phyloP scores from a whole-genome alignment of 257 asterid species.

The Fraxinus anomala region DNA sequence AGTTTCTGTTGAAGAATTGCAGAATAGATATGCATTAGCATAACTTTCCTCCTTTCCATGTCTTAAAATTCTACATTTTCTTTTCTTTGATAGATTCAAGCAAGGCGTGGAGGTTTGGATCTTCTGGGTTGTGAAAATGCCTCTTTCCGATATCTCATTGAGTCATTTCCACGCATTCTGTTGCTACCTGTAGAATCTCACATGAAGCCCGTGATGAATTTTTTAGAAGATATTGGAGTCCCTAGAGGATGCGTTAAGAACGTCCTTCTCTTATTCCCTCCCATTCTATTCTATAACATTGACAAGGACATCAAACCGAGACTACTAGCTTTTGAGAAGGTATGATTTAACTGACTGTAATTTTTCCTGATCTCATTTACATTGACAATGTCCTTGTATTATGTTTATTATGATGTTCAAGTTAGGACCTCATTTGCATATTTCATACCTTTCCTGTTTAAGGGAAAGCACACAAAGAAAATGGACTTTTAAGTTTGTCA shows the following conservation, averaged over 20 bases:
- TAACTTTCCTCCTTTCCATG: not conserved
- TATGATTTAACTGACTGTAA: slow-evolving; percentile 25
- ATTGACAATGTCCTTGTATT: not conserved
- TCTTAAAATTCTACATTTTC: slow-evolving; percentile 1
- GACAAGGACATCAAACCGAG: slow-evolving; percentile 75
- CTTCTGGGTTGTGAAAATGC: slow-evolving; percentile 58
- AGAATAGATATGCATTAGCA: not conserved
- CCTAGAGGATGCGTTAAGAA: slow-evolving; percentile 50
- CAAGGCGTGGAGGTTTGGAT: slow-evolving; percentile 91
- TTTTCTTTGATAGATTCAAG: slow-evolving; percentile 63
- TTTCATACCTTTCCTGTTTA: not conserved
- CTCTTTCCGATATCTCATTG: slow-evolving; percentile 70
- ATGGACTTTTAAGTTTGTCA: not conserved
- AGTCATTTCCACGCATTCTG: slow-evolving; percentile 86
- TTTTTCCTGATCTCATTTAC: not conserved
- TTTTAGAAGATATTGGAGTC: slow-evolving; percentile 68
- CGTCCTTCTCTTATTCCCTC: slow-evolving; percentile 70
- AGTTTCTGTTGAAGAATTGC: slow-evolving; percentile 5
- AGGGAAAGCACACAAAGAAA: not conserved
- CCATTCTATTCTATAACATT: slow-evolving; percentile 61
- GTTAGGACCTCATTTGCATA: not conserved
- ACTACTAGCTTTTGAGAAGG: slow-evolving; percentile 59
- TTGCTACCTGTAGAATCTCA: slow-evolving; percentile 57
- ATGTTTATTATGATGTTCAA: slow-evolving; percentile 3
- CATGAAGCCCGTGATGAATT: slow-evolving; percentile 55